phyloP scores from a whole-genome alignment of 768 basidiomycete species.

The Leccinum pellstonianum region DNA sequence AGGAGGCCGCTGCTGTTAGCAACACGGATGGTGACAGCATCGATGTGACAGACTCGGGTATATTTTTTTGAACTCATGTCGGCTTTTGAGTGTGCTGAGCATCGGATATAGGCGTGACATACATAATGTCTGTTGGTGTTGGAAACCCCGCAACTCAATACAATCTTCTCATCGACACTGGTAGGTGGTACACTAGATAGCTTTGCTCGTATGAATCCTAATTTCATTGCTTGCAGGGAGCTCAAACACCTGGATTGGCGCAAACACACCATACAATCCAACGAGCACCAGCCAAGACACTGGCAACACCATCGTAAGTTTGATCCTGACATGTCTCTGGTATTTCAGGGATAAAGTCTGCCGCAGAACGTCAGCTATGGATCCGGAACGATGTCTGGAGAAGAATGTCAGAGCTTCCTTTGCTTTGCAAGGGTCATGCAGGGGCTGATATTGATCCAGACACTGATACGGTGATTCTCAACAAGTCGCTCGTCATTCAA shows the following conservation, averaged over 20 bases:
- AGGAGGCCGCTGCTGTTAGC: constrained; percentile 15
- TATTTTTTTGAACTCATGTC: not conserved
- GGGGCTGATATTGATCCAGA: constrained; percentile 30
- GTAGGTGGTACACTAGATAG: constrained; percentile 26
- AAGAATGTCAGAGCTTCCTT: constrained; percentile 41
- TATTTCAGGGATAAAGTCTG: not conserved
- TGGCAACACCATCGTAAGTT: constrained; percentile 36
- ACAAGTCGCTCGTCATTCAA: constrained; percentile 39
- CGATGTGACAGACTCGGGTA: constrained; percentile 57
- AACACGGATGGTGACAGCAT: constrained; percentile 33
- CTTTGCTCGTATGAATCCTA: not conserved
- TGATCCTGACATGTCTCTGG: not conserved
- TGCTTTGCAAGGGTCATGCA: not conserved
- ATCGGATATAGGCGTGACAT: constrained; percentile 43
- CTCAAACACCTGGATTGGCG: constrained; percentile 60
- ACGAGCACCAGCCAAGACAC: constrained; percentile 47
- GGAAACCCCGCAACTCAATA: constrained; percentile 50
- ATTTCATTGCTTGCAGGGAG: constrained; percentile 29
- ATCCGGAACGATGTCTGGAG: constrained; percentile 51
- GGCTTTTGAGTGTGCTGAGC: not conserved
- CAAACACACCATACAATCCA: constrained; percentile 42
- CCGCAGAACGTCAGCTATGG: constrained; percentile 51
- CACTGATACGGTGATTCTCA: constrained; percentile 47
- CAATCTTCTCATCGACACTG: constrained; percentile 58
- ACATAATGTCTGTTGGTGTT: constrained; percentile 51